Conservation (phyloP, 176 grass and related monocot species). For the Oryza meyeriana region DNA sequence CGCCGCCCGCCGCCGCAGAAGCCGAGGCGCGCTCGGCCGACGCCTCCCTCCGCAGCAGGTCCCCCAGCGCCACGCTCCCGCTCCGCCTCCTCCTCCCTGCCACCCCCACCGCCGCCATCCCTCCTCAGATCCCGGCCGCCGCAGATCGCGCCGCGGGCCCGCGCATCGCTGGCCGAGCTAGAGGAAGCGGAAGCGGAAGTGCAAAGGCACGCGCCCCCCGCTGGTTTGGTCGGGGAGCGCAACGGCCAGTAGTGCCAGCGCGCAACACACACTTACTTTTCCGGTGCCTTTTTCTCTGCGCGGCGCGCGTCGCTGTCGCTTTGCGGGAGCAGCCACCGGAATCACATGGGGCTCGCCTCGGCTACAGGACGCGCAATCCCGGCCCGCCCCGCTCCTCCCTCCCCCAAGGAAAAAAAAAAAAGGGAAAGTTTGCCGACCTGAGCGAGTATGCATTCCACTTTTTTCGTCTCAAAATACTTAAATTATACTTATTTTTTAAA, state of each 20-base stretch:
- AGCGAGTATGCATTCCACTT: no score
- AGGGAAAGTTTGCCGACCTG: no score
- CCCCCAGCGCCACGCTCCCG: slow-evolving; percentile 51
- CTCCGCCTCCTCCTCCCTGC: not conserved
- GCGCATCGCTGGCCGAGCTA: not conserved
- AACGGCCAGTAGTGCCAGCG: not conserved
- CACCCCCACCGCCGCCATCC: not conserved
- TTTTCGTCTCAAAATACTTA: no score
- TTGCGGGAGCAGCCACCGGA: slow-evolving; percentile 22
- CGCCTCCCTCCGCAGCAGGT: slow-evolving; percentile 49
- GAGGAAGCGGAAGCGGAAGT: not conserved
- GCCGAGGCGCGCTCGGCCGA: not conserved
- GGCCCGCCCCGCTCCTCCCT: slow-evolving; percentile 39
- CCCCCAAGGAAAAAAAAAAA: not conserved
- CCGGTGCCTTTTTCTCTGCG: not conserved
- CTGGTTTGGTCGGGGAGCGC: slow-evolving; percentile 17
- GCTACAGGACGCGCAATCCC: slow-evolving; percentile 51
- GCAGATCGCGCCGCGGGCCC: not conserved
- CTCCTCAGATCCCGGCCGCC: slow-evolving; percentile 31
- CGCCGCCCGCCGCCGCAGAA: no score
- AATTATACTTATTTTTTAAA: no score
- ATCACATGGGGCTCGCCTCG: slow-evolving; percentile 49
- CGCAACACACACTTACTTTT: no score
- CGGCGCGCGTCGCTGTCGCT: slow-evolving; percentile 31
- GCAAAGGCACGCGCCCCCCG: not conserved